A percentile compares a stretch with the other conserved stretches of the same genome.
phyloP scores from a whole-genome alignment of 805 yeast species.

The Candida sanyiensis region DNA sequence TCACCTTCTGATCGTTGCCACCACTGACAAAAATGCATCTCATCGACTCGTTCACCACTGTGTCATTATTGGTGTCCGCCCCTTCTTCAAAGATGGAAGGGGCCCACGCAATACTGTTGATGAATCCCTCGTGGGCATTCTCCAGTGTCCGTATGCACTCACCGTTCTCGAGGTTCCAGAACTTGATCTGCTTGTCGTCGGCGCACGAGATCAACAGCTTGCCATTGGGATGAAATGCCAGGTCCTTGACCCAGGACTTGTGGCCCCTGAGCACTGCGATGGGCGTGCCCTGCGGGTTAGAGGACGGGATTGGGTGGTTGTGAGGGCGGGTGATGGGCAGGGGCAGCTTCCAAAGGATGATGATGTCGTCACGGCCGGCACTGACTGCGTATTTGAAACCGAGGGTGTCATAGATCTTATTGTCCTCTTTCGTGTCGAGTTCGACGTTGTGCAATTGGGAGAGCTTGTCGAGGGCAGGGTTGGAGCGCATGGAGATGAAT shows the following conservation, averaged over 20 bases:
- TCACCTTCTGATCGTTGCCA: slow-evolving; percentile 89
- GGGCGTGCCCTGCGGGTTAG: slow-evolving; percentile 55
- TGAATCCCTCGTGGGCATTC: slow-evolving; percentile 67
- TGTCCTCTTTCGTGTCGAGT: slow-evolving; percentile 7
- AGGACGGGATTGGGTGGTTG: slow-evolving; percentile 49
- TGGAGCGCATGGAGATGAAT: slow-evolving; percentile 54
- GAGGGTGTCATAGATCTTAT: slow-evolving; percentile 30
- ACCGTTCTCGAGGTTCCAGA: slow-evolving; percentile 67
- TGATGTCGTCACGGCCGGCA: slow-evolving; percentile 71
- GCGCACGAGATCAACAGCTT: slow-evolving; percentile 61
- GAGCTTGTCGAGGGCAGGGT: slow-evolving; percentile 41
- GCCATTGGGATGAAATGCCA: slow-evolving; percentile 73
- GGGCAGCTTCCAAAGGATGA: slow-evolving; percentile 76
- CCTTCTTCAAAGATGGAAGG: slow-evolving; percentile 30
- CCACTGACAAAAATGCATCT: slow-evolving; percentile 80
- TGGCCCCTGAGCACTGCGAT: slow-evolving; percentile 64
- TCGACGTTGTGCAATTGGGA: slow-evolving; percentile 26
- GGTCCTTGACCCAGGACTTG: slow-evolving; percentile 76
- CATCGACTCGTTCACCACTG: slow-evolving; percentile 39
- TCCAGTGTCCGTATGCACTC: slow-evolving; percentile 45
- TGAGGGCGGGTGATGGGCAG: slow-evolving; percentile 53
- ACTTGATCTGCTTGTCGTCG: slow-evolving; percentile 69
- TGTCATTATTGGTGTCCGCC: slow-evolving; percentile 26
- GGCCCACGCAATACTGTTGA: slow-evolving; percentile 57
- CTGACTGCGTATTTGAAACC: slow-evolving; percentile 71